Evolutionary conservation across 495 filamentous ascomycete genomes (phyloP), one percentile per base, ranked within the genome.

Genomic region (Tuber umbilicatum): DNA sequence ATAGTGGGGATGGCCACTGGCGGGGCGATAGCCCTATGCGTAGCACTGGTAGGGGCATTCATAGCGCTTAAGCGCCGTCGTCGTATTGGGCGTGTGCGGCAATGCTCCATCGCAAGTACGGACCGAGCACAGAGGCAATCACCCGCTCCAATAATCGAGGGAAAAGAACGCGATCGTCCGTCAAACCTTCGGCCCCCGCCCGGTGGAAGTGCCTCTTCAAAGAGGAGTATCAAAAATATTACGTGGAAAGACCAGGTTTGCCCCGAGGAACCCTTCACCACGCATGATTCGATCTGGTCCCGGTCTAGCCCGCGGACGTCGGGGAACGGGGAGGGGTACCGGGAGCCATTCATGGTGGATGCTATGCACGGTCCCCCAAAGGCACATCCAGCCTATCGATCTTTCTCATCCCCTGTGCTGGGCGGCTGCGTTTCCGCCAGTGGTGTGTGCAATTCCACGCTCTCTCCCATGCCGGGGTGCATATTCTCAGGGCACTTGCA

Each of bases 241-340:
- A 78, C 75, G 21, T 79, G 77, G 77, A 78, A 79, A 55, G 77
- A 79, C n/a, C 77, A 79, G 16, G 75, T 79, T 19, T 78, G 76
- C 31, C 77, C 71, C 43, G 42, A 78, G 60, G 75, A 79, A 37
- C 69, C 77, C 10, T 79, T 78, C 55, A 79, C 71, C 17, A 78
- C 68, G 39, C 69, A 76, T 55, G 70, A 74, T 50, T 74, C 75
- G 39, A 43, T 78, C 0, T 70, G 75, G 16, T 38, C 75, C 27
- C 75, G 71, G 27, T 73, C 71, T 47, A 38, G 70, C n/a, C 74
- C 71, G 12, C 40, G 42, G 31, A 70, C 40, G 40, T 43, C 74
- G 31, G 69, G 14, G 27, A 14, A 14, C 55, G 55, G 55, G 27
- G 55, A 2, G 27, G 55, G 35, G 55, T 17, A 35, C 14, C 27